These are phyloP conservation scores for Xylona heveae DNA, from an alignment of 495 filamentous ascomycete genomes.

Conservation along the genomic window DNA sequence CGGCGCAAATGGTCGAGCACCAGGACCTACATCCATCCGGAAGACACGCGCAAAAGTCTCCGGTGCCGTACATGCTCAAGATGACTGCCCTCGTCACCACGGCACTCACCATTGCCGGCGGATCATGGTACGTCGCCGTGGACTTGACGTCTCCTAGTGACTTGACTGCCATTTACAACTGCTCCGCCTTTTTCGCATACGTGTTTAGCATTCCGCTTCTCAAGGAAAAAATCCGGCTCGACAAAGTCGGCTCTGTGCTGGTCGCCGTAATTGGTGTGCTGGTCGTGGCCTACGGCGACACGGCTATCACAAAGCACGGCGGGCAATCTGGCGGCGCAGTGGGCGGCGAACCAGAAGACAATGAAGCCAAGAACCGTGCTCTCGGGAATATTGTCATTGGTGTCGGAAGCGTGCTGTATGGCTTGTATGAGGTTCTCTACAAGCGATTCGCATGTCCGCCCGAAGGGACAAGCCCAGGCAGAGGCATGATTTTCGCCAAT, in stretches of 20 bases:
- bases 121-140: slow-evolving; percentile 92
- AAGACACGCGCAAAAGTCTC: slow-evolving; percentile 27
- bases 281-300: slow-evolving; percentile 79
- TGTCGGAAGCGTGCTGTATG: slow-evolving; percentile 81
- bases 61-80: slow-evolving; percentile 49
- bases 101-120: slow-evolving; percentile 75
- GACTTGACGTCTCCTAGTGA: slow-evolving; percentile 80
- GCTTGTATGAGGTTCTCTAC: slow-evolving; percentile 92
- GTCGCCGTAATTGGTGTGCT: slow-evolving; percentile 79
- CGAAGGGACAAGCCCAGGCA: slow-evolving; percentile 56
- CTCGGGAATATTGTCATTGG: slow-evolving; percentile 85
- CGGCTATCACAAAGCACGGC: slow-evolving; percentile 22
- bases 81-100: slow-evolving; percentile 65
- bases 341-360: slow-evolving; percentile 15
- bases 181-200: slow-evolving; percentile 96
- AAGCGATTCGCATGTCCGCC: slow-evolving; percentile 84
- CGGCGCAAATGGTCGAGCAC: slow-evolving; percentile 67
- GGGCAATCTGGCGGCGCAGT: slow-evolving; percentile 27
- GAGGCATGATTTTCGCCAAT: slow-evolving; percentile 84
- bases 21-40: slow-evolving; percentile 35
- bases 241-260: slow-evolving; percentile 64
- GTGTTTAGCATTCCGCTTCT: slow-evolving; percentile 81
- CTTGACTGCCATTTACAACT: slow-evolving; percentile 96
- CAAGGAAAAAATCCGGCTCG: slow-evolving; percentile 55
- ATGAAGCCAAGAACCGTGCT: slow-evolving; percentile 35